Base-by-base conservation (phyloP, 495 filamentous ascomycete species). In the Cetradonia linearis region DNA sequence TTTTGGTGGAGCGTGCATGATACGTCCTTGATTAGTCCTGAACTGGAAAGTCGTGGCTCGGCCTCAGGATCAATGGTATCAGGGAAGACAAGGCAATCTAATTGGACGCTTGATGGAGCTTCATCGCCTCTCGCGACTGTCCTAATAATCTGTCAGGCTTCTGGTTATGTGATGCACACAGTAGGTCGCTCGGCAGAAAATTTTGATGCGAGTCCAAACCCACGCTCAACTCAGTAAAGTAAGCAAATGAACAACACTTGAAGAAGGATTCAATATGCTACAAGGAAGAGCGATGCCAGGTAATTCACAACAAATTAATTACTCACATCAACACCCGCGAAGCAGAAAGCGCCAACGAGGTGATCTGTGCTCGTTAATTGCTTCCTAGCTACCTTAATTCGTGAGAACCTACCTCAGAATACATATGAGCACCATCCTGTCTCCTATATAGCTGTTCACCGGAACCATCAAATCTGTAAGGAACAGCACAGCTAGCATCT, bases 271-370 rank as follows among this genome's bases (percentile, higher is more conserved):
- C n/a, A n/a, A n/a, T n/a, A n/a, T n/a, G n/a, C n/a, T n/a, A n/a
- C n/a, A n/a, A n/a, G n/a, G n/a, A n/a, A n/a, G n/a, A n/a, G n/a
- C n/a, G n/a, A n/a, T n/a, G n/a, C n/a, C n/a, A n/a, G n/a, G n/a
- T n/a, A n/a, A n/a, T n/a, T n/a, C n/a, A n/a, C 42, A 46, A n/a
- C 13, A 25, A 10, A 25, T 25, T 2, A 1, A 13, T 13, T 11
- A 61, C 59, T 20, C 28, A 61, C 59, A 61, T 37, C 20, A 61
- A 40, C 36, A 47, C 59, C 28, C 59, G 50, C 7, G 59, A 61
- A 3, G n/a, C 18, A 2, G 59, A 61, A 28, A 61, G 38, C 0
- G 27, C 31, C 25, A 61, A 23, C 28, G 59, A 55, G 30, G 16
- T 55, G 13, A 61, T 36, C 59, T 61, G 9, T 23, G 4, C 6